Evolutionary conservation across 768 basidiomycete species (phyloP).

Genomic region (Auricularia sp.): DNA sequence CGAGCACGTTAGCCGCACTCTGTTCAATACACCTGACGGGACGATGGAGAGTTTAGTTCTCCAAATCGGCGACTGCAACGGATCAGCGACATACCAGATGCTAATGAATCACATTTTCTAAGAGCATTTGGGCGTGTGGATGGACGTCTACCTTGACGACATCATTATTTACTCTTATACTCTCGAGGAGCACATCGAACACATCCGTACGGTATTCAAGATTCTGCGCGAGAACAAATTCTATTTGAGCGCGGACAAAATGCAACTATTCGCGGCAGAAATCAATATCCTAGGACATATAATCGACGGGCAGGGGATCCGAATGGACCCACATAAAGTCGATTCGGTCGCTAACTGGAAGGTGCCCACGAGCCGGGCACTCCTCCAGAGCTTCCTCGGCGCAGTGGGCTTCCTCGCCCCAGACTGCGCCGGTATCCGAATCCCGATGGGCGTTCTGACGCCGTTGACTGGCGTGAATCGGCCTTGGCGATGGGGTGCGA

Average conservation of each 20-base stretch:
- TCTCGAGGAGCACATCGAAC: conserved; percentile 19
- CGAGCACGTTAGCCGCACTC: conserved; percentile 9
- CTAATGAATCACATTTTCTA: conserved; percentile 34
- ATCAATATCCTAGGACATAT: conserved; percentile 10
- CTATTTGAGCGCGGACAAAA: conserved; percentile 27
- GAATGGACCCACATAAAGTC: conserved; percentile 17
- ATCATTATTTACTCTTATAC: conserved; percentile 25
- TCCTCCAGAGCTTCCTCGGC: conserved; percentile 12
- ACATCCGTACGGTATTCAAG: conserved; percentile 23
- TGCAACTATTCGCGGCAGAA: conserved; percentile 15
- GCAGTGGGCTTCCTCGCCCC: conserved; percentile 13
- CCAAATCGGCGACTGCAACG: conserved; percentile 25
- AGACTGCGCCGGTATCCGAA: conserved; percentile 10
- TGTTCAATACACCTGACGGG: conserved; percentile 29
- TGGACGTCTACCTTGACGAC: conserved; percentile 28
- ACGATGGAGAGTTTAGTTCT: conserved; percentile 34
- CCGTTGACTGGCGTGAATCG: conserved; percentile 8
- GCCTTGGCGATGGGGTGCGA: conserved; percentile 9
- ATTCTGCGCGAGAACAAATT: conserved; percentile 24
- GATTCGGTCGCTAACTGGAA: conserved; percentile 16
- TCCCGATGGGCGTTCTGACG: conserved; percentile 7
- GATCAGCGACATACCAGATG: conserved; percentile 30
- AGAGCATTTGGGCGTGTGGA: conserved; percentile 20
- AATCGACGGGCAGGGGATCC: conserved; percentile 13
- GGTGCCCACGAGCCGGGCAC: conserved; percentile 7